Conservation (phyloP, 192 early-diverging fungal species). For the Cladochytrium replicatum region DNA sequence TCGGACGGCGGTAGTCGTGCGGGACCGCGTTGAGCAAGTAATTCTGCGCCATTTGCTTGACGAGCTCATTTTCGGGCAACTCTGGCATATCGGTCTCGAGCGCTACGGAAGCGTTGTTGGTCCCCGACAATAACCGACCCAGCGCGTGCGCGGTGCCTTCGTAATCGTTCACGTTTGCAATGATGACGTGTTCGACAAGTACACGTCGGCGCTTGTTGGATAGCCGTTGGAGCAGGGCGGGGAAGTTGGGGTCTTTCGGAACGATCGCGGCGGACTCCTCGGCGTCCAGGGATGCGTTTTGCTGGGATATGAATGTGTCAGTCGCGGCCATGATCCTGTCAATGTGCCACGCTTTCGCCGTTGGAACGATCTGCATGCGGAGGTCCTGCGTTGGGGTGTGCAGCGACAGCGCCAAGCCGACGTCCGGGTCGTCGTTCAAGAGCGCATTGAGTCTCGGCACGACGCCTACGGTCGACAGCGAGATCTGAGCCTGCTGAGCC, state of each 20-base stretch:
- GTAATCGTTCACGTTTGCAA: slow-evolving; percentile 37
- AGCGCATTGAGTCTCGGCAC: slow-evolving; percentile 37
- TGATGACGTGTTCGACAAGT: slow-evolving; percentile 45
- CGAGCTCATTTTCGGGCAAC: no score
- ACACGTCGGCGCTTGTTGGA: slow-evolving; percentile 28
- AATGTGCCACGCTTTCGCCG: slow-evolving; percentile 39
- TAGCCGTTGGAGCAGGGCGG: no score
- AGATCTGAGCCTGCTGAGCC: slow-evolving; percentile 32
- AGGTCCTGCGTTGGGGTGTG: slow-evolving; percentile 44
- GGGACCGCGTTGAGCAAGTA: slow-evolving; percentile 43
- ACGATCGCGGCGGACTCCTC: no score
- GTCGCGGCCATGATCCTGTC: slow-evolving; percentile 32
- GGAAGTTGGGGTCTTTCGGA: no score
- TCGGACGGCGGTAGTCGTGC: slow-evolving; percentile 36
- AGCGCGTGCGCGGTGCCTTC: slow-evolving; percentile 31
- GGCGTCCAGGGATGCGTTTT: slow-evolving; percentile 23
- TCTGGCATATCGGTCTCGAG: no score
- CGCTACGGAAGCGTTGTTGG: no score
- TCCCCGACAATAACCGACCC: slow-evolving; percentile 30
- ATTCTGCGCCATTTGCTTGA: no score
- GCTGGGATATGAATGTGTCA: slow-evolving; percentile 36
- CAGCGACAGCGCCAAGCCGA: slow-evolving; percentile 42
- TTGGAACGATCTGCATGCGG: slow-evolving; percentile 40
- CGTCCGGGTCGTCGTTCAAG: slow-evolving; percentile 32
- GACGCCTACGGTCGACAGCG: slow-evolving; percentile 47